phyloP scores from a whole-genome alignment of 768 basidiomycete genomes.

The Termitomyces sp. region DNA sequence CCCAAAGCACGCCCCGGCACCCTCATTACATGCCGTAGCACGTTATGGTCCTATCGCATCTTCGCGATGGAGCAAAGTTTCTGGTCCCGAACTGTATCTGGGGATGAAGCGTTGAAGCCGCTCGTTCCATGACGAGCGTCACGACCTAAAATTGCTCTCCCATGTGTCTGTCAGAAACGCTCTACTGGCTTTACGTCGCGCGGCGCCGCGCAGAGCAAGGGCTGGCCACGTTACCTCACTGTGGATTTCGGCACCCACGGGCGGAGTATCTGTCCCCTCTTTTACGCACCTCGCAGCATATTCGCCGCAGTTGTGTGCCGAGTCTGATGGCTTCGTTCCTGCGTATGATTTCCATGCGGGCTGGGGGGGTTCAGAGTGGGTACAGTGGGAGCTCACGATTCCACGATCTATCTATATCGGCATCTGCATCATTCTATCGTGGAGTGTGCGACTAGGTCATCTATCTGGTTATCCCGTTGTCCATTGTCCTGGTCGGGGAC shows the following conservation, averaged over 20 bases:
- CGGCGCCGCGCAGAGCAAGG: not conserved
- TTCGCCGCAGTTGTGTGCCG: not conserved
- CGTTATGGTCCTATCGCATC: conserved; percentile 64
- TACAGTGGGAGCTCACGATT: not conserved
- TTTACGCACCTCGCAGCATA: not conserved
- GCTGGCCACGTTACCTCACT: not conserved
- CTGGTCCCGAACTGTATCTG: conserved; percentile 55
- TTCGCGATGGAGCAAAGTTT: conserved; percentile 72
- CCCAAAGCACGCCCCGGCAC: conserved; percentile 12
- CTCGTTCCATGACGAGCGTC: not conserved
- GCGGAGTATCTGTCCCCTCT: not conserved
- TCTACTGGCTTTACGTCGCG: not conserved
- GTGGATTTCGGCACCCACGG: not conserved
- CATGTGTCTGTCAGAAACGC: not conserved
- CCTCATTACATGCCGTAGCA: conserved; percentile 30
- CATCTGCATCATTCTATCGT: conserved; percentile 2
- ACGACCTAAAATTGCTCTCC: not conserved
- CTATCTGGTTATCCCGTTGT: too few relatives aligned
- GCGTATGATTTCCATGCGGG: not conserved
- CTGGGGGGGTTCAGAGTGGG: not conserved
- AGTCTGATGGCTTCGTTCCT: not conserved
- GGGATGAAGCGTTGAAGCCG: conserved; percentile 64
- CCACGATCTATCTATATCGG: conserved; percentile 5
- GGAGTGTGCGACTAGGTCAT: too few relatives aligned
- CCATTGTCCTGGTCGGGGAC: not conserved